Evolutionary conservation across 331 rosid species (phyloP).

Genomic region (Spiraea crenata): DNA sequence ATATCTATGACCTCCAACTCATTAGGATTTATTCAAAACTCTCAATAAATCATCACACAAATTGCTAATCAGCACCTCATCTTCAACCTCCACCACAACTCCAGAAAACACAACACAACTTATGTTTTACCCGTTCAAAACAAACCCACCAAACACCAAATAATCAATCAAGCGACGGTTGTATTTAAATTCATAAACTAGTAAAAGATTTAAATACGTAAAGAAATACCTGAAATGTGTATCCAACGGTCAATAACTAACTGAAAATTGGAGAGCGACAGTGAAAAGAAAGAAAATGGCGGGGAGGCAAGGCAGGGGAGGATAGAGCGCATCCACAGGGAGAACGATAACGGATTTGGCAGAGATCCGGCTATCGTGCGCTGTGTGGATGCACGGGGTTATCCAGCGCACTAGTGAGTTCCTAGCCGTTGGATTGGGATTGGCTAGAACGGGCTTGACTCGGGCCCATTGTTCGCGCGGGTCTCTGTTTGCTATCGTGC

Average conservation of each 20-base stretch:
- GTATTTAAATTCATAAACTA: not conserved
- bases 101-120: not conserved
- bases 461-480: not conserved
- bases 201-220: not conserved
- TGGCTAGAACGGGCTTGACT: not conserved
- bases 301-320: slow-evolving; percentile 41
- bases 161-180: not conserved
- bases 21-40: slow-evolving; percentile 12
- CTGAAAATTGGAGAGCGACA: slow-evolving; percentile 11
- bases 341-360: slow-evolving; percentile 33
- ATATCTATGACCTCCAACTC: slow-evolving; percentile 31
- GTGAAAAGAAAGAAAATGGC: slow-evolving; percentile 38
- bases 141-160: not conserved
- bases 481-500: not conserved
- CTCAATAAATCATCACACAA: slow-evolving; percentile 9
- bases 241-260: slow-evolving; percentile 43
- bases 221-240: slow-evolving; percentile 22
- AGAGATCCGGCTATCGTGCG: slow-evolving; percentile 28
- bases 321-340: slow-evolving; percentile 54
- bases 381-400: slow-evolving; percentile 10
- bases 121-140: not conserved
- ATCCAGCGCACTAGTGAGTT: slow-evolving; percentile 22
- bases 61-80: slow-evolving; percentile 14
- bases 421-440: slow-evolving; percentile 22
- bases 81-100: slow-evolving; percentile 25